phyloP scores from a whole-genome alignment of 2,329 filamentous ascomycete genomes.

The Botrytis byssoidea region DNA sequence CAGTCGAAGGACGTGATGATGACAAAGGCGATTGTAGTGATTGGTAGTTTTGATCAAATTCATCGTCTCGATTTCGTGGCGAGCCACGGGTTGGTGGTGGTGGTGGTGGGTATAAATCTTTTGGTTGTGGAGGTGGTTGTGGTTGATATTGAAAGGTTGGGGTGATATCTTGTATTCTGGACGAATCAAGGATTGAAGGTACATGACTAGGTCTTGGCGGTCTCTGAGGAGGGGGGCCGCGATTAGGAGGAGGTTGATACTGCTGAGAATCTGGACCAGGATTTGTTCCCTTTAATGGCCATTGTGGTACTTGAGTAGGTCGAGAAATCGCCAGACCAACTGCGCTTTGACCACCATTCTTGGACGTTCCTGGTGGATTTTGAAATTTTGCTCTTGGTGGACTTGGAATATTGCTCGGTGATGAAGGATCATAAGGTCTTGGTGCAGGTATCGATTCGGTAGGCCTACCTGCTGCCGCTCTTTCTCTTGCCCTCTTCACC shows the following conservation, averaged over 20 bases:
- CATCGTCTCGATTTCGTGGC: conserved; percentile 22
- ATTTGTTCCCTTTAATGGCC: conserved; percentile 46
- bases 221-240: conserved; percentile 53
- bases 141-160: conserved; percentile 50
- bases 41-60: conserved; percentile 8
- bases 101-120: conserved; percentile 35
- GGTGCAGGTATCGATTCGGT: conserved; percentile 33
- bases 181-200: conserved; percentile 57
- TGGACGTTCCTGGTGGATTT: conserved; percentile 29
- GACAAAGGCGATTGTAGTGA: conserved; percentile 44
- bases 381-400: conserved; percentile 29
- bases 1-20: conserved; percentile 52
- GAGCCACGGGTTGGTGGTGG: conserved; percentile 41
- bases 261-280: conserved; percentile 36
- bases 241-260: conserved; percentile 52
- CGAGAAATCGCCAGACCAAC: conserved; percentile 48
- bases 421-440: conserved; percentile 27
- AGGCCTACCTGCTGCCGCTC: conserved; percentile 46
- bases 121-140: conserved; percentile 5
- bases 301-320: conserved; percentile 52
- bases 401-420: conserved; percentile 24
- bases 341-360: conserved; percentile 28
- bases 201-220: conserved; percentile 60
- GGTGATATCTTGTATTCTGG: conserved; percentile 55
- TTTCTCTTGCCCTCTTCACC: conserved; percentile 55